phyloP scores from a whole-genome alignment of 441 rosid species.

The Erodium moschatum region DNA sequence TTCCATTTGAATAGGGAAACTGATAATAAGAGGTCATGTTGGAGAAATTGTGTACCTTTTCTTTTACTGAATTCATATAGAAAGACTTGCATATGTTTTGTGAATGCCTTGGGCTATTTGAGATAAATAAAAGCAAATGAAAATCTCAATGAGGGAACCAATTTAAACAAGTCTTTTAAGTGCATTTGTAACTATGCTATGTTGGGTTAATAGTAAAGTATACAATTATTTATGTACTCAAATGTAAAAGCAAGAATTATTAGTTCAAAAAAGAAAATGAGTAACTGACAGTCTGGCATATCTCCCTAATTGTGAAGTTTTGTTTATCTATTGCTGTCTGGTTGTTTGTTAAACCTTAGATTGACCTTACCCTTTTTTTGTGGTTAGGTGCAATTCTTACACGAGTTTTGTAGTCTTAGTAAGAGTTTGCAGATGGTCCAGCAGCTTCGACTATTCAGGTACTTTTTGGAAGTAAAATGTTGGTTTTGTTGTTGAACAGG shows the following conservation, averaged over 20 bases:
- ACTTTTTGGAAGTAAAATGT: slow-evolving; percentile 15
- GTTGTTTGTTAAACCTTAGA: background rate
- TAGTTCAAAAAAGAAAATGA: background rate
- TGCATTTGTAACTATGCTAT: too few relatives aligned
- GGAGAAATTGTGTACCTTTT: background rate
- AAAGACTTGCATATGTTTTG: background rate
- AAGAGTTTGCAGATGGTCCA: slow-evolving; percentile 93
- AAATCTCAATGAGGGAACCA: background rate
- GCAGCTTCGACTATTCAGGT: slow-evolving; percentile 94
- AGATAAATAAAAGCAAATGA: background rate
- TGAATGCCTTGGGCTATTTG: background rate
- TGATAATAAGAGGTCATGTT: background rate
- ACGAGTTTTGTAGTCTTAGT: slow-evolving; percentile 93
- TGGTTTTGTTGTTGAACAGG: background rate
- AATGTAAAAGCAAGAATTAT: background rate
- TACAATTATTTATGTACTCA: background rate
- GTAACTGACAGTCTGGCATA: background rate
- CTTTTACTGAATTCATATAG: background rate
- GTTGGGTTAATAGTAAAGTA: background rate
- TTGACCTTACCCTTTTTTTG: slow-evolving; percentile 11
- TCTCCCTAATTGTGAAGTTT: background rate
- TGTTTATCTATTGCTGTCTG: background rate
- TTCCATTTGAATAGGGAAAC: background rate
- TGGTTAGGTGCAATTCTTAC: slow-evolving; percentile 78
- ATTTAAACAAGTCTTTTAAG: background rate